Conservation (phyloP, 805 yeast species). For the Hemisphaericaspora nanyangensis region DNA sequence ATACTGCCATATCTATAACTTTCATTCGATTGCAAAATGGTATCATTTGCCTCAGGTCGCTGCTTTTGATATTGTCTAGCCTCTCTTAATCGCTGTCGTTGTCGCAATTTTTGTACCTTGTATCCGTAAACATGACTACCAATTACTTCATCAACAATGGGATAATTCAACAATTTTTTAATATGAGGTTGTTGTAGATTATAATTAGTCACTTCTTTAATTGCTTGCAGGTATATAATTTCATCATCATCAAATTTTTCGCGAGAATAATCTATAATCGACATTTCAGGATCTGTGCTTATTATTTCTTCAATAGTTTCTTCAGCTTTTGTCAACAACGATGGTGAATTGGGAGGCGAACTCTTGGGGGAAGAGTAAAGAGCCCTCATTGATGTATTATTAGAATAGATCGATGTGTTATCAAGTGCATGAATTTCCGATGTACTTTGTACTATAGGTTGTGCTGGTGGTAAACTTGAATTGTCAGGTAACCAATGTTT, state of each 20-base stretch:
- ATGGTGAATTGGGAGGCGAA: conserved; percentile 20
- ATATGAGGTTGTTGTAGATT: conserved; percentile 31
- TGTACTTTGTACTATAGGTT: conserved; percentile 20
- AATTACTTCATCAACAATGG: conserved; percentile 41
- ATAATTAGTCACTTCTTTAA: conserved; percentile 27
- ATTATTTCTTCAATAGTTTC: conserved; percentile 3
- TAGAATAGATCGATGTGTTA: conserved; percentile 25
- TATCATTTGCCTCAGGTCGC: conserved; percentile 1
- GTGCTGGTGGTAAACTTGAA: conserved; percentile 7
- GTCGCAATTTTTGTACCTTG: conserved; percentile 36
- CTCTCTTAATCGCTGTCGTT: conserved; percentile 6
- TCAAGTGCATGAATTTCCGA: conserved; percentile 23
- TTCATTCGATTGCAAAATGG: conserved; percentile 8
- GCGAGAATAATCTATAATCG: conserved; percentile 26
- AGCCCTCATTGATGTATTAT: conserved; percentile 30
- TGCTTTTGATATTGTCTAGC: conserved; percentile 2
- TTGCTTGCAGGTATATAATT: conserved; percentile 27
- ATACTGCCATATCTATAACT: conserved; percentile 25
- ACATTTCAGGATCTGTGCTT: conserved; percentile 5
- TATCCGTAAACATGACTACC: conserved; percentile 39
- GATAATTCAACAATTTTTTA: conserved; percentile 35
- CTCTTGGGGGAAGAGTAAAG: conserved; percentile 26
- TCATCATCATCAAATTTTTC: conserved; percentile 40
- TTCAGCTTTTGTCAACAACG: conserved; percentile 1
- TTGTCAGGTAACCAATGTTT: conserved; percentile 69